These are phyloP conservation scores for Leccinum uliginosum DNA, from an alignment of 768 basidiomycete species.

Conservation along the genomic window DNA sequence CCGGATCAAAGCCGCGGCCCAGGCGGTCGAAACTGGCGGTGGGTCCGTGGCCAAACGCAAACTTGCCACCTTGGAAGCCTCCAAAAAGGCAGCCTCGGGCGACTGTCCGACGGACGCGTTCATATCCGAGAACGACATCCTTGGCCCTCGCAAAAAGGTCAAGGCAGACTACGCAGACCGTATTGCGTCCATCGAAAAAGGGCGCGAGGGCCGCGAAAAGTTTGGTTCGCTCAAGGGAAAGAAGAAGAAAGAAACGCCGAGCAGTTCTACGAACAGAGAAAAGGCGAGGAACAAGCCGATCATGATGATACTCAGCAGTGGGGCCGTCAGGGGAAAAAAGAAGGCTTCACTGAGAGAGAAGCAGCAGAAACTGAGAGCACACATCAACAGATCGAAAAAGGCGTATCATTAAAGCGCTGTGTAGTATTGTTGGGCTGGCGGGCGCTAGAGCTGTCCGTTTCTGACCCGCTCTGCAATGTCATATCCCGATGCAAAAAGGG, in stretches of 20 bases:
- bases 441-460: slow-evolving; percentile 23
- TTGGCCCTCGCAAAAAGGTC: slow-evolving; percentile 89
- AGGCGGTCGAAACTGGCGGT: slow-evolving; percentile 64
- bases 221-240: slow-evolving; percentile 90
- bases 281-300: slow-evolving; percentile 93
- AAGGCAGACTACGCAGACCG: slow-evolving; percentile 94
- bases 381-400: slow-evolving; percentile 70
- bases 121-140: slow-evolving; percentile 86
- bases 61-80: slow-evolving; percentile 72
- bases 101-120: slow-evolving; percentile 47
- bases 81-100: slow-evolving; percentile 50
- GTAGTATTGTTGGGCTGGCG: not conserved
- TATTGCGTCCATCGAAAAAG: slow-evolving; percentile 86
- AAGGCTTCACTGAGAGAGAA: slow-evolving; percentile 79
- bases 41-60: slow-evolving; percentile 85
- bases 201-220: slow-evolving; percentile 92
- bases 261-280: slow-evolving; percentile 88
- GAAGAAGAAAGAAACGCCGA: slow-evolving; percentile 75
- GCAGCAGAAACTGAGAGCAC: slow-evolving; percentile 71
- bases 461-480: slow-evolving; percentile 45
- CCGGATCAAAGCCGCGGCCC: slow-evolving; percentile 70
- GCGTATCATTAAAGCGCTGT: slow-evolving; percentile 20
- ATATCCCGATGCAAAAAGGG: slow-evolving; percentile 72
- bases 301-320: slow-evolving; percentile 86
- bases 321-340: slow-evolving; percentile 76